Evolutionary conservation across 441 rosid genomes (phyloP), one percentile per base, ranked within the genome.

Genomic region (Erysimum cheiri): DNA sequence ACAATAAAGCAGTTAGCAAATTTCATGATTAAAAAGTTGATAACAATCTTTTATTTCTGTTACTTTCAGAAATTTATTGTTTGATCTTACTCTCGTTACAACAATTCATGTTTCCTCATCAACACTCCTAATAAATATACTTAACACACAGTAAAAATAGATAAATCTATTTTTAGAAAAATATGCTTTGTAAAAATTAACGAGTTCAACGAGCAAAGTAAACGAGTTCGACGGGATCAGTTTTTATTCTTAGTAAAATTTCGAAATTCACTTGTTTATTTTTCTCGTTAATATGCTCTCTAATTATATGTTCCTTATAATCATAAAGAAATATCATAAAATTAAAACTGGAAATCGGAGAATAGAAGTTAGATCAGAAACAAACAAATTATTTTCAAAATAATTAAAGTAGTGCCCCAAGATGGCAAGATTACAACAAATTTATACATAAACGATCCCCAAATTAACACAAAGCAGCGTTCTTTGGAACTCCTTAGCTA

Each of bases 401-500:
- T 5, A 50, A 33, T 56, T 5, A 33, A 32, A 56, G 41, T 17
- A 15, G 54, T 44, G 10, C 53, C 8, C 28, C n/a, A n/a, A n/a
- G n/a, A n/a, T n/a, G n/a, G n/a, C 57, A 68, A 39, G 9, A 37
- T 59, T 59, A 69, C 49, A 57, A 12, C 49, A 46, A 13, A 69
- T 14, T 35, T 58, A 26, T 26, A 65, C 28, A 52, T 14, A 24
- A 39, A 28, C 10, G 26, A 65, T 43, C 36, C 26, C 14, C 36
- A 32, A 55, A 43, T 13, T 32, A 61, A 62, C 50, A 71, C 76
- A 46, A 36, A 36, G 64, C 50, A 14, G 57, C 17, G 39, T 70
- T 71, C 12, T 14, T 62, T 4, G 19, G 62, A 61, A 41, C 31
- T 22, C 60, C n/a, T 56, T 43, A 8, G 47, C 32, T 46, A 72